phyloP scores from a whole-genome alignment of 768 basidiomycete genomes.

The Boletus sp. region DNA sequence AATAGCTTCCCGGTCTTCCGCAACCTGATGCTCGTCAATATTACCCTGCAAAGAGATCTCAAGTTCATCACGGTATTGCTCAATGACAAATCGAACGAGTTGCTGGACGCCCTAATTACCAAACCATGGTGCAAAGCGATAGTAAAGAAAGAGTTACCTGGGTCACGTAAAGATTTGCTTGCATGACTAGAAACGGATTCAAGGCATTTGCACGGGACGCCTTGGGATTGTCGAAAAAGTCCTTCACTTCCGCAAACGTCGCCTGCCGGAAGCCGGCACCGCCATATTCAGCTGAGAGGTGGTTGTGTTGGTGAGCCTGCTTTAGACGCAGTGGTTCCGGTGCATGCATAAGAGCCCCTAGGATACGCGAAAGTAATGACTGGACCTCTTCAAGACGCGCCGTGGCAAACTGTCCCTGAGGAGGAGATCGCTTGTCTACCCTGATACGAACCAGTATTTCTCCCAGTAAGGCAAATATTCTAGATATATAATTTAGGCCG shows the following conservation, averaged over 20 bases:
- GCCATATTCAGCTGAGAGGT: slow-evolving; percentile 57
- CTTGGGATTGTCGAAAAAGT: slow-evolving; percentile 90
- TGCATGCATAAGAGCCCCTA: slow-evolving; percentile 68
- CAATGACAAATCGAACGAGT: slow-evolving; percentile 89
- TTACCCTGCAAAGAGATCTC: slow-evolving; percentile 61
- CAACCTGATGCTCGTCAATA: slow-evolving; percentile 60
- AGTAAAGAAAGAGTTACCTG: slow-evolving; percentile 51
- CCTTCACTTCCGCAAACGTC: slow-evolving; percentile 84
- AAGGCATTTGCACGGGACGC: slow-evolving; percentile 81
- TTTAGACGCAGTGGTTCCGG: slow-evolving; percentile 76
- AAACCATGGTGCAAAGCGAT: neutral
- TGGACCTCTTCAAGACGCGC: slow-evolving; percentile 82
- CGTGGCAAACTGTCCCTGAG: slow-evolving; percentile 81
- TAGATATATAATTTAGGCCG: slow-evolving; percentile 82
- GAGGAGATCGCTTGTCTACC: slow-evolving; percentile 82
- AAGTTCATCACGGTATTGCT: slow-evolving; percentile 89
- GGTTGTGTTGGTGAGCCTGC: slow-evolving; percentile 45
- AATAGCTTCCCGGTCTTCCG: slow-evolving; percentile 77
- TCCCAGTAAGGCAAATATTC: slow-evolving; percentile 81
- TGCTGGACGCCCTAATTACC: slow-evolving; percentile 48
- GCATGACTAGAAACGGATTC: slow-evolving; percentile 89
- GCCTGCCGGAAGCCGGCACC: slow-evolving; percentile 75
- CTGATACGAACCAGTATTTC: slow-evolving; percentile 85
- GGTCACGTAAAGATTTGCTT: slow-evolving; percentile 89
- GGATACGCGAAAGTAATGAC: slow-evolving; percentile 72